These are phyloP conservation scores for Solanum chaucha DNA, from an alignment of 257 asterid species.

Conservation along the genomic window DNA sequence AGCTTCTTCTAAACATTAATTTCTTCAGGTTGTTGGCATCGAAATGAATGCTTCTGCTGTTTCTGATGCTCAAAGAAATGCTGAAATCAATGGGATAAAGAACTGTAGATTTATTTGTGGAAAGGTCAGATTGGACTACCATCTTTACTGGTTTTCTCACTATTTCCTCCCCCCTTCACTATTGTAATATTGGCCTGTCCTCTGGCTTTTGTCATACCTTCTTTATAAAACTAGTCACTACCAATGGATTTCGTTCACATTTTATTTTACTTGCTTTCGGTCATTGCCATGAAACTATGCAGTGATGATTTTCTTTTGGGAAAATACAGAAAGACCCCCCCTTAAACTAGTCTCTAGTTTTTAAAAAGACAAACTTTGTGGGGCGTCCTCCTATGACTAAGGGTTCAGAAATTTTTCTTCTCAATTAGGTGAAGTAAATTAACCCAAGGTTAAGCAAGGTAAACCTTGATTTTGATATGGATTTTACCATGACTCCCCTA, in stretches of 20 bases:
- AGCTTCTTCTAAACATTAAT: conserved; percentile 6
- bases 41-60: conserved; percentile 99
- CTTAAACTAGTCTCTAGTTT: neutral
- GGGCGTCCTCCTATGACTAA: neutral
- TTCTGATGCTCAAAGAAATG: conserved; percentile 87
- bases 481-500: neutral
- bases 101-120: conserved; percentile 93
- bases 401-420: neutral
- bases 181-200: neutral
- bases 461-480: neutral
- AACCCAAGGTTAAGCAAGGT: neutral
- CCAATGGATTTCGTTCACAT: neutral
- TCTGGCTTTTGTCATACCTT: neutral
- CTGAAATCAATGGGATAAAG: conserved; percentile 68
- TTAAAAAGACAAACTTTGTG: neutral
- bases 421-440: neutral
- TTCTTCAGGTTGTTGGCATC: conserved; percentile 84
- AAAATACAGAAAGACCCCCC: neutral
- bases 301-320: neutral
- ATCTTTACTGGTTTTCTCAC: conserved; percentile 4
- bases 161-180: neutral
- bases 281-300: neutral
- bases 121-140: conserved; percentile 43
- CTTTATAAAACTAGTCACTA: neutral
- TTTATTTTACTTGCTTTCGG: neutral